These are phyloP conservation scores for Cicer chorassanicum DNA, from an alignment of 306 rosid genomes.

Conservation along the genomic window DNA sequence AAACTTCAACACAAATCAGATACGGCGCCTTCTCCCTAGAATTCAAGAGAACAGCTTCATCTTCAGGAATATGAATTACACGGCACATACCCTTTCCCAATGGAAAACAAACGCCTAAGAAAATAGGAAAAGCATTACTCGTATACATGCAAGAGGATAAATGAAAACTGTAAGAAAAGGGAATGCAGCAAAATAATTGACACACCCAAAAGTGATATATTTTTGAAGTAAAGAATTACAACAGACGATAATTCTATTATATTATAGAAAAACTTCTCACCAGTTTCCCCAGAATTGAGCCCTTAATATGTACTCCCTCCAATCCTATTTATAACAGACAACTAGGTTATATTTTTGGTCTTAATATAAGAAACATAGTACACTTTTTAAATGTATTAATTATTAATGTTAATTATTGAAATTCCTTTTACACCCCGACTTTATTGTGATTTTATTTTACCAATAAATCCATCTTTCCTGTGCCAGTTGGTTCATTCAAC, in stretches of 20 bases:
- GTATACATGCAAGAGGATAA: conserved; percentile 29
- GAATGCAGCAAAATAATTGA: conserved; percentile 30
- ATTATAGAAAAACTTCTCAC: conserved; percentile 9
- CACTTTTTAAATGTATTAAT: background rate
- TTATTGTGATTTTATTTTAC: background rate
- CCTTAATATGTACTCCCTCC: conserved; percentile 11
- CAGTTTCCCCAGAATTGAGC: conserved; percentile 11
- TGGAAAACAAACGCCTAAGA: conserved; percentile 84
- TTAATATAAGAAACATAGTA: background rate
- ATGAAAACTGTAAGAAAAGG: conserved; percentile 30
- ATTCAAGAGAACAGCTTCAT: conserved; percentile 92
- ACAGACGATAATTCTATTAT: conserved; percentile 23
- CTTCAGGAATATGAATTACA: conserved; percentile 89
- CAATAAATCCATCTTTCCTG: conserved; percentile 5
- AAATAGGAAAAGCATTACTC: conserved; percentile 47
- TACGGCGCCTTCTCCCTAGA: conserved; percentile 98
- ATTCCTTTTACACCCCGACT: background rate
- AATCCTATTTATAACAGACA: conserved; percentile 10
- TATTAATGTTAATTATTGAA: background rate
- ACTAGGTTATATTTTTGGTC: background rate
- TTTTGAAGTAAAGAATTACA: conserved; percentile 32
- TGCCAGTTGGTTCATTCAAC: background rate
- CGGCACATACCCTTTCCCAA: conserved; percentile 91
- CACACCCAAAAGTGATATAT: conserved; percentile 25
- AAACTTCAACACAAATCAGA: conserved; percentile 84